These are phyloP conservation scores for Nannochloropsis salina DNA, from an alignment of 108 stramenopile genomes.

Conservation along the genomic window DNA sequence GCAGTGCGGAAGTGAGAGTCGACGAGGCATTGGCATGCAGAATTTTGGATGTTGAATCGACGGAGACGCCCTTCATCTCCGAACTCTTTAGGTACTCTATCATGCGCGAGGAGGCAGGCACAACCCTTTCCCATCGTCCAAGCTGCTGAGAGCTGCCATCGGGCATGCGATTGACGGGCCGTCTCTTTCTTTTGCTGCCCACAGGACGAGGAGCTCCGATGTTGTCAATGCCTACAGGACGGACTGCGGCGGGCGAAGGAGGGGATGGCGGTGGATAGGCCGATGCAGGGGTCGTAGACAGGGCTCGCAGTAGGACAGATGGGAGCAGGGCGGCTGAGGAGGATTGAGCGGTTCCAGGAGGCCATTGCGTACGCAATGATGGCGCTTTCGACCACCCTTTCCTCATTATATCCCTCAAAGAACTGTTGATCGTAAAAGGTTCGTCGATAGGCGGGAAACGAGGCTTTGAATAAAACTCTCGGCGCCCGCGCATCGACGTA, in stretches of 20 bases:
- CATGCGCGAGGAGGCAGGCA: slow-evolving; percentile 16
- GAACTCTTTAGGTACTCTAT: slow-evolving; percentile 11
- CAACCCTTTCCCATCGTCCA: slow-evolving; percentile 8
- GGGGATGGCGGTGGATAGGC: background rate
- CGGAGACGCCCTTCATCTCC: background rate
- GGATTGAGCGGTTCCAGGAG: background rate
- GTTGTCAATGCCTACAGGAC: background rate
- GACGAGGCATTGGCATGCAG: background rate
- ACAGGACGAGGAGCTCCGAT: background rate
- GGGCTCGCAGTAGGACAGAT: background rate
- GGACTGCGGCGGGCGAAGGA: background rate
- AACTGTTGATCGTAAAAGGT: too few species aligned
- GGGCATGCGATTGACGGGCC: background rate
- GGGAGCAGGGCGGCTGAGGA: background rate
- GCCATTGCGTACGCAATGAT: background rate
- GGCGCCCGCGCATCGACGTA: too few species aligned
- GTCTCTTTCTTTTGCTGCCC: slow-evolving; percentile 5
- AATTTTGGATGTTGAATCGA: background rate
- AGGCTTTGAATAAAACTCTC: too few species aligned
- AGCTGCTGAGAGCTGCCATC: background rate
- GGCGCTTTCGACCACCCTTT: background rate
- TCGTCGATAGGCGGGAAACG: too few species aligned
- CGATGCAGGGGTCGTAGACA: background rate
- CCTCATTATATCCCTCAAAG: background rate
- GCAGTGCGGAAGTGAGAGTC: background rate